Conservation (phyloP, 1,139 yeast species). For the Sugiyamaella japonica region DNA sequence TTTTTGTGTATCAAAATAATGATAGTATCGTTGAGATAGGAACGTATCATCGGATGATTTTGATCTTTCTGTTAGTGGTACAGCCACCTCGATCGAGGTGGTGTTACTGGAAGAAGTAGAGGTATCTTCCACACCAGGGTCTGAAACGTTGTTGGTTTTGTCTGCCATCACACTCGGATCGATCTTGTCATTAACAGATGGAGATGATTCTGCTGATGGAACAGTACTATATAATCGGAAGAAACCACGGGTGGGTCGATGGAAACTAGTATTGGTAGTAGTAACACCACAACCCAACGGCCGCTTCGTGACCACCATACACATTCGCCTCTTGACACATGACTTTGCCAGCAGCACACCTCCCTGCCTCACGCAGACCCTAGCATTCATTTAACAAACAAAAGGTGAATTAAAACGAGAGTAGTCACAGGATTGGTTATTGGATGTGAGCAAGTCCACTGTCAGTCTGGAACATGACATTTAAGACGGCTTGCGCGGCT, state of each 20-base stretch:
- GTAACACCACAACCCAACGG: too few species aligned
- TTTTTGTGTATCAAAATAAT: slow-evolving; percentile 45
- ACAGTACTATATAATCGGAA: neutral
- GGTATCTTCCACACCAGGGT: neutral
- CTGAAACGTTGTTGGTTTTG: neutral
- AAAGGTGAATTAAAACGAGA: neutral
- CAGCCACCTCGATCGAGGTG: slow-evolving; percentile 2
- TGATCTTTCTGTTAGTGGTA: slow-evolving; percentile 2
- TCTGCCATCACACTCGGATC: slow-evolving; percentile 3
- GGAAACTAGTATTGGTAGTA: too few species aligned
- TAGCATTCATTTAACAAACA: slow-evolving; percentile 1
- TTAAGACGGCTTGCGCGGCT: slow-evolving; percentile 1
- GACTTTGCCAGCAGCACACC: neutral
- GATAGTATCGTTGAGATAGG: slow-evolving; percentile 28
- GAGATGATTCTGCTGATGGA: slow-evolving; percentile 4
- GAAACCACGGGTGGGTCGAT: too few species aligned
- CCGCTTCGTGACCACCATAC: too few species aligned
- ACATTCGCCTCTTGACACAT: neutral
- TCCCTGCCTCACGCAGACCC: slow-evolving; percentile 1
- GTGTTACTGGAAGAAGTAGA: neutral
- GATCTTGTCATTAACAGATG: neutral
- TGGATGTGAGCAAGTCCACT: too few species aligned
- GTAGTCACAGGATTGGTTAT: too few species aligned
- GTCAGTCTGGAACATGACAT: neutral
- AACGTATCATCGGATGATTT: slow-evolving; percentile 14